phyloP scores from a whole-genome alignment of 2,329 filamentous ascomycete genomes.

The Polytolypa hystricis region DNA sequence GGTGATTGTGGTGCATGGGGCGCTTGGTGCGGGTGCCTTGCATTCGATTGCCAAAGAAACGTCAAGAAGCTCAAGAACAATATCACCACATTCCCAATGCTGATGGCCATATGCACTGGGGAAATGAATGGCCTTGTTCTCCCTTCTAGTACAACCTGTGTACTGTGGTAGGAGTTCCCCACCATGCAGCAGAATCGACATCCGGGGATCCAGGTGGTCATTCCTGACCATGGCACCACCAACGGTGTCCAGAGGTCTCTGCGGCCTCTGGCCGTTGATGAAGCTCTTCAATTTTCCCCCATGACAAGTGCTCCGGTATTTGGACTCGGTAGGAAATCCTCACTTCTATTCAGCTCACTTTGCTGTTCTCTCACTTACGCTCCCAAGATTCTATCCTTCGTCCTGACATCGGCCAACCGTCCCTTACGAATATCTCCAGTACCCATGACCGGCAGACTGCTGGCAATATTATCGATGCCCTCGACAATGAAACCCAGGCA shows the following conservation, averaged over 20 bases:
- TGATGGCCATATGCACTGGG: constrained; percentile 21
- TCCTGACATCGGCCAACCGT: constrained; percentile 31
- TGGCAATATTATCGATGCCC: constrained; percentile 47
- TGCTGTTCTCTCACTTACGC: constrained; percentile 2
- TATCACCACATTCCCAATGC: constrained; percentile 4
- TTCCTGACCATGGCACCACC: constrained; percentile 23
- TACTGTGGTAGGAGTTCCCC: constrained; percentile 15
- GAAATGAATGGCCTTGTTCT: constrained; percentile 2
- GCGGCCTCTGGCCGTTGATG: constrained; percentile 34
- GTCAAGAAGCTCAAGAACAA: background rate
- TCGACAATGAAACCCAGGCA: constrained; percentile 60
- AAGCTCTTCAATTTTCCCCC: constrained; percentile 39
- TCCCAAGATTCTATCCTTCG: constrained; percentile 30
- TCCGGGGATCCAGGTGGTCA: constrained; percentile 32
- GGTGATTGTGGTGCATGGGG: constrained; percentile 8
- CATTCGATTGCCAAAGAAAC: background rate
- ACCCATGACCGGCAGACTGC: constrained; percentile 41
- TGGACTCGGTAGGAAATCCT: constrained; percentile 30
- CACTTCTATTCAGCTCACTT: background rate
- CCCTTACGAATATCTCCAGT: constrained; percentile 25
- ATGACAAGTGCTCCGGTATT: constrained; percentile 40
- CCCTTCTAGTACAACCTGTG: background rate
- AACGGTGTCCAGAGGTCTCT: constrained; percentile 21
- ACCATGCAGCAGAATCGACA: constrained; percentile 31
- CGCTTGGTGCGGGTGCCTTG: constrained; percentile 6